A percentile compares a stretch with the other conserved stretches of the same genome.
Conservation (phyloP, 225 moss, liverwort and hornwort species). For the Physcomitrium patens region DNA sequence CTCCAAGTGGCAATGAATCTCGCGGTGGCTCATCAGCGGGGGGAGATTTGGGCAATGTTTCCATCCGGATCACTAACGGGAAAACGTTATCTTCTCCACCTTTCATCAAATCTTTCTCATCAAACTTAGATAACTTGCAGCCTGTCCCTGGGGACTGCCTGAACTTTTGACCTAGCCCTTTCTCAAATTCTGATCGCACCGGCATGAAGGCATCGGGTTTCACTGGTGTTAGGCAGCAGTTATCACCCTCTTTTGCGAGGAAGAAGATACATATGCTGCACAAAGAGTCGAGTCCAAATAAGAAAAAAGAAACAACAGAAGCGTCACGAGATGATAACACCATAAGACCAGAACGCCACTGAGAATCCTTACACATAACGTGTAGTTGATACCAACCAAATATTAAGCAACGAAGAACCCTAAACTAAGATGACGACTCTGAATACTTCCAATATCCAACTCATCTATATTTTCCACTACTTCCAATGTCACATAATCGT, state of each 20-base stretch:
- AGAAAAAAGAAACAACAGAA: no score
- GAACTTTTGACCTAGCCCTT: slow-evolving; percentile 88
- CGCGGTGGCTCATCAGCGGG: slow-evolving; percentile 42
- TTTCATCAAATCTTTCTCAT: slow-evolving; percentile 71
- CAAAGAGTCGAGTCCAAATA: not conserved
- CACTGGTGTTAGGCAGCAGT: slow-evolving; percentile 64
- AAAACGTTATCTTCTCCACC: slow-evolving; percentile 65
- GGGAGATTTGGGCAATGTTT: slow-evolving; percentile 71
- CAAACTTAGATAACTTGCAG: slow-evolving; percentile 78
- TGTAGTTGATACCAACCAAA: no score
- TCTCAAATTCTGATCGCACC: slow-evolving; percentile 62
- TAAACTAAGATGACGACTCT: slow-evolving; percentile 4
- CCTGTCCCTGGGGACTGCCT: slow-evolving; percentile 80
- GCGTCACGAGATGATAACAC: not conserved
- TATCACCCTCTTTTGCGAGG: slow-evolving; percentile 69
- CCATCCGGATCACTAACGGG: slow-evolving; percentile 86
- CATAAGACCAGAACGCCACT: not conserved
- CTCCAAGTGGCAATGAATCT: slow-evolving; percentile 56
- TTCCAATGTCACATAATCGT: not conserved
- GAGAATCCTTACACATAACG: not conserved
- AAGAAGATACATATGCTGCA: slow-evolving; percentile 93
- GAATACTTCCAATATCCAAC: no score
- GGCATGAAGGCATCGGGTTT: slow-evolving; percentile 69
- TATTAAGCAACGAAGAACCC: not conserved
- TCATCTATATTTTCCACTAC: no score